Base-by-base conservation (phyloP, 352 stramenopile genomes). In the Peronospora destructor region DNA sequence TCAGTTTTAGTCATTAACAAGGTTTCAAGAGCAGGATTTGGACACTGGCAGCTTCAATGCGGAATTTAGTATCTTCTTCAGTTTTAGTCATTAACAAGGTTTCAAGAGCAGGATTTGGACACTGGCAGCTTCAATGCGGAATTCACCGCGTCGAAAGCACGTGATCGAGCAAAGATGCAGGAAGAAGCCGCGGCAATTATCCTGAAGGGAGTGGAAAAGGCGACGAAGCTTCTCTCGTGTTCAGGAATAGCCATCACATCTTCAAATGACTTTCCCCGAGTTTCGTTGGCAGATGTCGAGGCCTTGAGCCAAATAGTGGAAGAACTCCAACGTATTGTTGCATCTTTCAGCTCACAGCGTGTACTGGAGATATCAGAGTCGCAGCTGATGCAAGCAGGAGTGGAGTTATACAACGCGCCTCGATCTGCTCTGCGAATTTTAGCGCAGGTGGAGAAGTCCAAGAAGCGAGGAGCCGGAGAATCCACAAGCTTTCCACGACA, bases 361-460 rank as follows among this genome's bases (percentile, higher is more conserved):
- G 50, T 76, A 1, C 33, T 79, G 8, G 42, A 66, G 25, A 23
- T 79, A 0, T 55, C 62, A 1, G 56, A 50, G 1, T 33, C 49
- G 4, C 36, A 68, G 13, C 28, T 91, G 11, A 86, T 87, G 71
- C 70, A 84, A 26, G 54, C 53, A 17, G 80, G 80, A 3, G 65
- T 87, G 33, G 52, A 71, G n/a, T 47, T 91, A 2, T 91, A 91
- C 40, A 91, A 91, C 25, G 66, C 62, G 7, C 74, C 80, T 9
- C 52, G 80, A 26, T 53, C 42, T 45, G 54, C 68, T 32, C 55
- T 80, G 11, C 79, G 64, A 48, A 50, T 45, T 30, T 61, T 76
- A 11, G 4, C 21, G 9, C 43, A 58, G n/a, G 38, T 42, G n/a
- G 62, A 69, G 34, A 64, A 58, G 26, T 23, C 37, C 9, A 53